A percentile compares a stretch with the other conserved stretches of the same genome.
Evolutionary conservation across 1,284 basidiomycete species (phyloP).

Genomic region (Cystobasidium sp.): DNA sequence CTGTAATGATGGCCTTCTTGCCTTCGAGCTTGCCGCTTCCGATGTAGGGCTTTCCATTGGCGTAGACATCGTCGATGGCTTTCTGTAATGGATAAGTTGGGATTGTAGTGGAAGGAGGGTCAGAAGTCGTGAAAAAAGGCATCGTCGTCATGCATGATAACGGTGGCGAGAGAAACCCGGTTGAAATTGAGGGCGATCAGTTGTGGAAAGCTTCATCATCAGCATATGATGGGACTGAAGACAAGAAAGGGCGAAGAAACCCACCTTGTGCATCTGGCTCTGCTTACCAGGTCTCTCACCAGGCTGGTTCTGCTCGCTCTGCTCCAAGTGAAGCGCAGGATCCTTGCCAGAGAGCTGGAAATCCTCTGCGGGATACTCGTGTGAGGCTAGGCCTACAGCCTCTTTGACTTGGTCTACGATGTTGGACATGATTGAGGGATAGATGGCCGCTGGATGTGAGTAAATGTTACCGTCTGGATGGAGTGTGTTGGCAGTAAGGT

Average conservation of each 20-base stretch:
- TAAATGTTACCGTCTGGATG: neutral
- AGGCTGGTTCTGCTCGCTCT: conserved; percentile 38
- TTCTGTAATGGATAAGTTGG: neutral
- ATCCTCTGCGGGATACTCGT: conserved; percentile 10
- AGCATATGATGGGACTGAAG: neutral
- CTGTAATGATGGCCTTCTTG: conserved; percentile 62
- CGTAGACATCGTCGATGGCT: conserved; percentile 61
- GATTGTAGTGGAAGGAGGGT: neutral
- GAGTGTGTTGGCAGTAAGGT: neutral
- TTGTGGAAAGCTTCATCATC: neutral
- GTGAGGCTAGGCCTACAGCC: conserved; percentile 16
- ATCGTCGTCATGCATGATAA: neutral
- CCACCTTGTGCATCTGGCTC: conserved; percentile 25
- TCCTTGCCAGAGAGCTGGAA: conserved; percentile 39
- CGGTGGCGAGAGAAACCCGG: neutral
- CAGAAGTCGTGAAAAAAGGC: neutral
- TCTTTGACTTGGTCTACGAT: conserved; percentile 40
- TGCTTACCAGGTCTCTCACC: conserved; percentile 44
- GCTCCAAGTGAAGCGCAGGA: conserved; percentile 34
- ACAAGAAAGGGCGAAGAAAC: neutral
- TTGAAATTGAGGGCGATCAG: neutral
- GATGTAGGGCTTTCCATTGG: conserved; percentile 61
- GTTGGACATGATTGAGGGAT: conserved; percentile 14
- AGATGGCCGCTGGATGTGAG: neutral
- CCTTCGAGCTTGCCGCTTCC: conserved; percentile 61